Percentiles rank a stretch among this genome's conserved stretches.
Evolutionary conservation across 2,329 filamentous ascomycete genomes (phyloP).

Genomic region (Escovopsis sp.): DNA sequence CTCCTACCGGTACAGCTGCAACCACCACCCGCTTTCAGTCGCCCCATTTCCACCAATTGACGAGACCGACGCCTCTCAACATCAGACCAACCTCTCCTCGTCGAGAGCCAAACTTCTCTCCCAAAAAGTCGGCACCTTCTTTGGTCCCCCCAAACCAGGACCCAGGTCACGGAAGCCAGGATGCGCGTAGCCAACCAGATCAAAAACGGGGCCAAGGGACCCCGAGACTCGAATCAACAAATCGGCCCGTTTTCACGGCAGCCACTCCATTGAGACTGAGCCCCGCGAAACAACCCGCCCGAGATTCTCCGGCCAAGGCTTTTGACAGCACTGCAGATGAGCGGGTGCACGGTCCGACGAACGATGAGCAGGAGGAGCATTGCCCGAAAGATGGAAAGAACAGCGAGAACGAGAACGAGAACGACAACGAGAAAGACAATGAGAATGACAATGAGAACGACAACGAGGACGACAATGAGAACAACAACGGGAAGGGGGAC

Average conservation of each 20-base stretch:
- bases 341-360: too few species aligned
- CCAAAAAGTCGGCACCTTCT: constrained; percentile 11
- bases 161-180: constrained; percentile 57
- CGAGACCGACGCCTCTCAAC: constrained; percentile 18
- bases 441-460: constrained; percentile 1
- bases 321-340: too few species aligned
- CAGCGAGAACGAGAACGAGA: background rate
- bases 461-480: background rate
- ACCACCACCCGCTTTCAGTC: constrained; percentile 32
- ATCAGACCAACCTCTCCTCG: constrained; percentile 18
- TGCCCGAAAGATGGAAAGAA: too few species aligned
- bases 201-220: constrained; percentile 8
- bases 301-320: constrained; percentile 20
- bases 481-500: constrained; percentile 5
- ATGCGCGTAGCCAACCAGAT: constrained; percentile 15
- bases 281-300: constrained; percentile 13
- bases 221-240: constrained; percentile 8
- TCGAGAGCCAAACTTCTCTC: constrained; percentile 15
- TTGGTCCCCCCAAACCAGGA: constrained; percentile 26
- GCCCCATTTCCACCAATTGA: constrained; percentile 41
- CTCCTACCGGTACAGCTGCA: too few species aligned
- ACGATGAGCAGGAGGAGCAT: constrained; percentile 26
- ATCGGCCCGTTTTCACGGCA: constrained; percentile 7
- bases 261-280: constrained; percentile 9
- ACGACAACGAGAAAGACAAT: constrained; percentile 5